A percentile compares a stretch with the other conserved stretches of the same genome.
Conservation (phyloP, 1,284 basidiomycete species). For the Lentinula novae-zelandiae region DNA sequence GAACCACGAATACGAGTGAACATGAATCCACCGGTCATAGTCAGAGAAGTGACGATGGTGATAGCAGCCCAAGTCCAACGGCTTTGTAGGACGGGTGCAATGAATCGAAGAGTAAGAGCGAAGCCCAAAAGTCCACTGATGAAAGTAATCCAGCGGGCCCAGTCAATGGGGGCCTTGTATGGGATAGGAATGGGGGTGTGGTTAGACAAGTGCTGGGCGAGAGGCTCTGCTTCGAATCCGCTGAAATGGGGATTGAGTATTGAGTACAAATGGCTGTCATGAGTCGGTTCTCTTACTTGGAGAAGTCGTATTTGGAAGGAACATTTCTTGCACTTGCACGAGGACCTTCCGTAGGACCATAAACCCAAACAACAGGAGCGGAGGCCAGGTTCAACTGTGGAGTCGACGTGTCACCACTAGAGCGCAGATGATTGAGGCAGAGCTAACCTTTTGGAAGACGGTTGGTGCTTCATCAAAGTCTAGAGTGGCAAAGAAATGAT, state of each 20-base stretch:
- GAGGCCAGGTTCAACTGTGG: slow-evolving; percentile 61
- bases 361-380: slow-evolving; percentile 82
- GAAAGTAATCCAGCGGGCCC: slow-evolving; percentile 49
- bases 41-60: slow-evolving; percentile 63
- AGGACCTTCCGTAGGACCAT: slow-evolving; percentile 70
- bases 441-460: slow-evolving; percentile 76
- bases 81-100: slow-evolving; percentile 68
- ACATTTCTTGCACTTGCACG: slow-evolving; percentile 50
- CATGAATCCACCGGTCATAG: slow-evolving; percentile 95
- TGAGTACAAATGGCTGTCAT: slow-evolving; percentile 3
- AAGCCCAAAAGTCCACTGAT: slow-evolving; percentile 39
- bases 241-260: slow-evolving; percentile 35
- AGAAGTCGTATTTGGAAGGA: slow-evolving; percentile 77
- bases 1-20: slow-evolving; percentile 90
- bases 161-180: slow-evolving; percentile 71
- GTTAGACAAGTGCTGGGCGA: slow-evolving; percentile 73
- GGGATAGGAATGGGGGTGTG: slow-evolving; percentile 74
- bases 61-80: slow-evolving; percentile 79
- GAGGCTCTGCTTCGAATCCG: slow-evolving; percentile 72
- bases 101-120: slow-evolving; percentile 51
- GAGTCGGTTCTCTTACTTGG: slow-evolving; percentile 42
- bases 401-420: slow-evolving; percentile 3
- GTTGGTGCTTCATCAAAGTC: slow-evolving; percentile 78
- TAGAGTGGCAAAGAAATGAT: slow-evolving; percentile 88
- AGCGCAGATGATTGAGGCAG: not conserved